Evolutionary conservation across 371 early-diverging fungal genomes (phyloP).

Genomic region (Sporodiniella umbellata): DNA sequence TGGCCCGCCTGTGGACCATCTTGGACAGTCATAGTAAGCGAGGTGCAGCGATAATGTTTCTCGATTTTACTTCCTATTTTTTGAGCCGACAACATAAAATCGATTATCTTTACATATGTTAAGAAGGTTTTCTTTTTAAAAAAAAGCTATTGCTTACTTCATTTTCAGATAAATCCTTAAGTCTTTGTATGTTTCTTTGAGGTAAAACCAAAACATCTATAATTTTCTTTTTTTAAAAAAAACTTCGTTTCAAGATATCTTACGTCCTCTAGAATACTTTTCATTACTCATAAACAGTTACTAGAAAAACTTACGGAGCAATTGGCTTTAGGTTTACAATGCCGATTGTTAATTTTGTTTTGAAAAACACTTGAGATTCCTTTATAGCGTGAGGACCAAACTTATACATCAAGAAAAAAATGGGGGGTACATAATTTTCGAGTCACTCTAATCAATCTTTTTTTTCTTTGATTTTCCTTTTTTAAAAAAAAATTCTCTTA

Average conservation of each 20-base stretch:
- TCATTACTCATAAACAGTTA: background rate
- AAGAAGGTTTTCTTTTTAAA: background rate
- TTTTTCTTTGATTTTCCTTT: background rate
- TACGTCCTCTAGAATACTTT: constrained; percentile 4
- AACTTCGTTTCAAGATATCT: background rate
- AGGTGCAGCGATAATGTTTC: constrained; percentile 62
- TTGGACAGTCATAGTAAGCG: constrained; percentile 76
- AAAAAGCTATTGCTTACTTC: constrained; percentile 54
- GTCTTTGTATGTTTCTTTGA: constrained; percentile 63
- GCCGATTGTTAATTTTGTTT: constrained; percentile 66
- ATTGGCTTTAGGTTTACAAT: constrained; percentile 91
- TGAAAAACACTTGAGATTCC: constrained; percentile 69
- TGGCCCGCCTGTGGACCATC: constrained; percentile 92
- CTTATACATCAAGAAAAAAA: constrained; percentile 4
- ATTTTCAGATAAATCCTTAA: constrained; percentile 70
- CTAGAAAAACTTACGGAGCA: constrained; percentile 50
- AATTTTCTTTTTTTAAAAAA: background rate
- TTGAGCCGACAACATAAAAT: constrained; percentile 80
- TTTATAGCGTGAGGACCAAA: constrained; percentile 66
- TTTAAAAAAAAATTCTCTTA: constrained; percentile 1
- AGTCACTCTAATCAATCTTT: background rate
- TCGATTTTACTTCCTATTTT: constrained; percentile 75
- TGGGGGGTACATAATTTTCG: background rate
- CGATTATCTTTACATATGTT: constrained; percentile 37
- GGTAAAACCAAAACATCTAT: constrained; percentile 84